Conservation (phyloP, 768 basidiomycete genomes). For the Leccinellum albellum region DNA sequence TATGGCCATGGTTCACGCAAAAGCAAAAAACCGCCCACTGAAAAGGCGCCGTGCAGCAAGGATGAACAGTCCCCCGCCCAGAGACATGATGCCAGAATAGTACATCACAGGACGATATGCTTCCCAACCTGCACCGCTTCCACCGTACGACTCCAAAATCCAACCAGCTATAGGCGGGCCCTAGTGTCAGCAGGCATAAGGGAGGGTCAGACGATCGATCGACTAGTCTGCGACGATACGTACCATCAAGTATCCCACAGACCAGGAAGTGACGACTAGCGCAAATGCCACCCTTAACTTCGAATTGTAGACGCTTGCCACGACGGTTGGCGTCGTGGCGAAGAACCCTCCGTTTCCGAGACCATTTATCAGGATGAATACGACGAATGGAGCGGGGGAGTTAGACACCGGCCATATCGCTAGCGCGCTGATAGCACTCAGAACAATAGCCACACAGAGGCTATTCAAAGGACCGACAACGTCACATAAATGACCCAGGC, state of each 20-base stretch:
- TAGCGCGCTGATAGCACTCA: conserved; percentile 31
- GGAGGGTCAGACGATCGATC: background rate
- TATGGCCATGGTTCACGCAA: conserved; percentile 4
- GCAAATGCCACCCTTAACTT: conserved; percentile 33
- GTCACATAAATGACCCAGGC: conserved; percentile 28
- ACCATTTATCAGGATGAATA: conserved; percentile 29
- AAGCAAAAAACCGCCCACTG: conserved; percentile 9
- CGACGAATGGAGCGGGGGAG: conserved; percentile 23
- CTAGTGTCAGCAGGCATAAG: conserved; percentile 6
- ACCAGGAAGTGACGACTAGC: conserved; percentile 34
- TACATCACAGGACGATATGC: conserved; percentile 32
- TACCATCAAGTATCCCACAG: conserved; percentile 28
- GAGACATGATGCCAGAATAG: conserved; percentile 26
- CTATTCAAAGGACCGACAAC: conserved; percentile 29
- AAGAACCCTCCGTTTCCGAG: conserved; percentile 34
- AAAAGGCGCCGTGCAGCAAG: conserved; percentile 9
- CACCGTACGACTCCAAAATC: conserved; percentile 27
- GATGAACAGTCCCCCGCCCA: conserved; percentile 21
- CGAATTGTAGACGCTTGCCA: conserved; percentile 29
- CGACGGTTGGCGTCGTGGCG: conserved; percentile 31
- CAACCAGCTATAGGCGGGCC: conserved; percentile 30
- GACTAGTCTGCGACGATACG: background rate
- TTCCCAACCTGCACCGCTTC: conserved; percentile 13
- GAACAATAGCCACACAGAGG: conserved; percentile 24
- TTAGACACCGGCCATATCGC: conserved; percentile 30